Evolutionary conservation across 1,139 yeast species (phyloP).

Genomic region (Kodamaea ohmeri): DNA sequence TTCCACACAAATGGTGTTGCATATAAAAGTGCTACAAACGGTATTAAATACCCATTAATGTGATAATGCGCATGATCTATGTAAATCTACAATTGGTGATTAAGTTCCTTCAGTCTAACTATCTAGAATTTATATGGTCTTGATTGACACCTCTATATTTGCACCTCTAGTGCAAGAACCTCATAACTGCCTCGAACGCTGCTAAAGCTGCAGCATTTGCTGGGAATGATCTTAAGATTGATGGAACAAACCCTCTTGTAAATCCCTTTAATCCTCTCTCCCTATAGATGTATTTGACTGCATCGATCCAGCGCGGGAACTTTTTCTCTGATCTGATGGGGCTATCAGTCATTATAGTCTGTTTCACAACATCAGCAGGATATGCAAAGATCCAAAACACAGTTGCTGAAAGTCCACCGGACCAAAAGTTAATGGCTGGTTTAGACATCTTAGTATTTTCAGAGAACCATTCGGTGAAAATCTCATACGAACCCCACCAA

Average conservation of each 20-base stretch:
- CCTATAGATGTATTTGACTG: constrained; percentile 64
- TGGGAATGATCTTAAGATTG: constrained; percentile 74
- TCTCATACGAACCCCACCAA: constrained; percentile 94
- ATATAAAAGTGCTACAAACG: too few species aligned
- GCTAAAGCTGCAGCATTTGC: constrained; percentile 94
- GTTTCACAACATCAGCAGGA: constrained; percentile 87
- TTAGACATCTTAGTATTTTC: constrained; percentile 60
- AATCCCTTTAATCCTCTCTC: constrained; percentile 65
- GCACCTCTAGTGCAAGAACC: constrained; percentile 43
- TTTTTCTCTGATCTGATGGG: constrained; percentile 60
- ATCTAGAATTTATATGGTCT: not conserved
- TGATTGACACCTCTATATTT: not conserved
- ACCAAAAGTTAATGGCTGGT: constrained; percentile 81
- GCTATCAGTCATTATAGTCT: constrained; percentile 79
- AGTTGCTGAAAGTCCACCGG: constrained; percentile 83
- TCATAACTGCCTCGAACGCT: constrained; percentile 81
- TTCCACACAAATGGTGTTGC: too few species aligned
- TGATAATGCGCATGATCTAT: too few species aligned
- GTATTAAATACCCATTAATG: too few species aligned
- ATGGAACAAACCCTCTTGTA: constrained; percentile 75
- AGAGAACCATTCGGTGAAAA: constrained; percentile 68
- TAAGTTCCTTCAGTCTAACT: too few species aligned
- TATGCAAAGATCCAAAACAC: constrained; percentile 91
- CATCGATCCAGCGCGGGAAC: constrained; percentile 69
- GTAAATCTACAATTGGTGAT: too few species aligned